Base-by-base conservation (phyloP, 2,329 filamentous ascomycete genomes). In the Sclerotinia trifoliorum region DNA sequence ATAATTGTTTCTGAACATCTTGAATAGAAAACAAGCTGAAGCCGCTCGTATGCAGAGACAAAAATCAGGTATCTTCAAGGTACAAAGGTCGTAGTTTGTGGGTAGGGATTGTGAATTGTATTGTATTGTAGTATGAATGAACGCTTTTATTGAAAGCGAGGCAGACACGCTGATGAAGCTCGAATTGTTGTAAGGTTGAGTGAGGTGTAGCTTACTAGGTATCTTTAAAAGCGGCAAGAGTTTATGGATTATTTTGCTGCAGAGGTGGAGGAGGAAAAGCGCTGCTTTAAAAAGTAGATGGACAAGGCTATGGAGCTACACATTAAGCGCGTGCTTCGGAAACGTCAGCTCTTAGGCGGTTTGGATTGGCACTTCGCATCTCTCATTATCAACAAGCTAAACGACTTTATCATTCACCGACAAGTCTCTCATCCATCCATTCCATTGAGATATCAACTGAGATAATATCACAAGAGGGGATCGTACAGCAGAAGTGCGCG, bases 1-100 rank as follows among this genome's bases (percentile, higher is more conserved):
- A 86, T 99, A 99, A 83, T 98, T 98, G 86, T 99, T 99, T 83
- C 95, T 88, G 84, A 99, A 99, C 95, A 99, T 98, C 78, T 78
- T 89, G 86, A 73, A 75, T 62, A 69, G 26, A 67, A 54, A 51
- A 46, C 29, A 4, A 51, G 64, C n/a, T 58, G 42, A 11, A 66
- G 52, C 52, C 51, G 42, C 49, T 64, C 11, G 10, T 48, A 61
- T 55, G 57, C 58, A 52, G 54, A 21, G 26, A 57, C 26, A 24
- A 64, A 44, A 32, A 21, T 48, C 48, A 51, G 66, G 66, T 65
- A 68, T 68, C 65, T 67, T 62, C 29, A 63, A 63, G 35, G 58
- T 39, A 44, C 54, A 29, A 48, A 49, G 29, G n/a, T 32, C 19
- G n/a, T n/a, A 8, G 54, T 67, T 66, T 72, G 67, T 62, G 51